phyloP scores from a whole-genome alignment of 306 rosid genomes.

The Dalbergia cultrata region DNA sequence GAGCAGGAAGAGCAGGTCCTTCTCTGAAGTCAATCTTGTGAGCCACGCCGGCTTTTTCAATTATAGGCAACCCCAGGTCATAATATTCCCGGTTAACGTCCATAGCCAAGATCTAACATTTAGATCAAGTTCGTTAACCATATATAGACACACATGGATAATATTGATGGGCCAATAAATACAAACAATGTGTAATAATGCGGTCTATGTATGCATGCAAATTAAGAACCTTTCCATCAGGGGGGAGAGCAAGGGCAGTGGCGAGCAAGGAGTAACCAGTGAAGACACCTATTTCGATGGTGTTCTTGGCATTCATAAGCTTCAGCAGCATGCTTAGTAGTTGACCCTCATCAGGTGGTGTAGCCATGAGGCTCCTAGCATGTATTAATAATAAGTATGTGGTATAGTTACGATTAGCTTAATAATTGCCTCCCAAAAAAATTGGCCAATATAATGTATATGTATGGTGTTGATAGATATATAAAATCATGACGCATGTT shows the following conservation, averaged over 20 bases:
- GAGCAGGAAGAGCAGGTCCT: constrained; percentile 80
- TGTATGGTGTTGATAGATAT: too few species aligned
- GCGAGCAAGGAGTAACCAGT: constrained; percentile 83
- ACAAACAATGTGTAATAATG: too few species aligned
- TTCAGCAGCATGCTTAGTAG: constrained; percentile 75
- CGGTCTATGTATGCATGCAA: not conserved
- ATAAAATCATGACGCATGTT: not conserved
- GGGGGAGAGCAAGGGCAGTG: constrained; percentile 77
- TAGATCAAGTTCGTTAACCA: not conserved
- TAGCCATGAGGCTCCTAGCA: constrained; percentile 73
- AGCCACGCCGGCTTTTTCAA: constrained; percentile 72
- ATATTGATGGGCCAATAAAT: not conserved
- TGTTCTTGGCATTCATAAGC: constrained; percentile 77
- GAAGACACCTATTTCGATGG: constrained; percentile 84
- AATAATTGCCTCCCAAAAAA: too few species aligned
- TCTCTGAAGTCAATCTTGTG: constrained; percentile 83
- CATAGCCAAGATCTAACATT: constrained; percentile 72
- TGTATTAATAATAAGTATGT: too few species aligned
- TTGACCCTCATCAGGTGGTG: constrained; percentile 78
- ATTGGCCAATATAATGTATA: too few species aligned
- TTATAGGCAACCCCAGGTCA: constrained; percentile 67
- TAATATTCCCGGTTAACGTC: constrained; percentile 77
- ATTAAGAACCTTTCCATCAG: constrained; percentile 66
- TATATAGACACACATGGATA: too few species aligned
- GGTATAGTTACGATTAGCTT: too few species aligned